Evolutionary conservation across 768 basidiomycete genomes (phyloP).

Genomic region (Panaeolus papilionaceus): DNA sequence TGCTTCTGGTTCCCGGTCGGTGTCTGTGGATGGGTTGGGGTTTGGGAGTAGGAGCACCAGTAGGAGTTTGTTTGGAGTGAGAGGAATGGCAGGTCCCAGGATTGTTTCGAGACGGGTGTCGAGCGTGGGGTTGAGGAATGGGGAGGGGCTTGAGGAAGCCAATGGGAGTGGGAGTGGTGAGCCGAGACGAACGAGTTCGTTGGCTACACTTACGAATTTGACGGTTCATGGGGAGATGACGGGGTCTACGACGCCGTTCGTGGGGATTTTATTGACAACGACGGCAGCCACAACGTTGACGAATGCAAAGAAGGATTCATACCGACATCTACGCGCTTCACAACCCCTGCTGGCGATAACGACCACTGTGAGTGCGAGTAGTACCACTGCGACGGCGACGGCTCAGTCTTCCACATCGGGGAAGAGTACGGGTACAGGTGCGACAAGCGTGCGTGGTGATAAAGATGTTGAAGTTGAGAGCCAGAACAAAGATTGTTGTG

Average conservation of each 20-base stretch:
- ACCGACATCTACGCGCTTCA: neutral
- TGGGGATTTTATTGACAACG: too few species aligned
- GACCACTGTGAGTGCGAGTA: neutral
- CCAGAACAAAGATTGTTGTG: too few species aligned
- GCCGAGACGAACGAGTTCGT: neutral
- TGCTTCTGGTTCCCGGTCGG: neutral
- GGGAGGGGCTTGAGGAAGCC: neutral
- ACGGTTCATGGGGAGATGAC: neutral
- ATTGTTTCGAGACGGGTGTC: neutral
- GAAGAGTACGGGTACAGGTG: neutral
- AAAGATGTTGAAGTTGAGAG: neutral
- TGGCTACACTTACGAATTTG: neutral
- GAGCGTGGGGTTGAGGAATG: neutral
- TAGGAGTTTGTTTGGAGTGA: neutral
- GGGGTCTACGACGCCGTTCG: neutral
- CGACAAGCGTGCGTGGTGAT: neutral
- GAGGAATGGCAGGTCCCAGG: neutral
- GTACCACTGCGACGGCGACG: neutral
- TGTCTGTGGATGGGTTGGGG: too few species aligned
- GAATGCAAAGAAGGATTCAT: too few species aligned
- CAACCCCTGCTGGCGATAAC: neutral
- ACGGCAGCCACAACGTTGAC: neutral
- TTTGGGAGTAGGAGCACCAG: neutral
- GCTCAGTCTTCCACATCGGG: neutral
- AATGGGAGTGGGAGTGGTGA: neutral